Evolutionary conservation across 2,329 filamentous ascomycete species (phyloP).

Genomic region (Pseudogymnoascus pannorum): DNA sequence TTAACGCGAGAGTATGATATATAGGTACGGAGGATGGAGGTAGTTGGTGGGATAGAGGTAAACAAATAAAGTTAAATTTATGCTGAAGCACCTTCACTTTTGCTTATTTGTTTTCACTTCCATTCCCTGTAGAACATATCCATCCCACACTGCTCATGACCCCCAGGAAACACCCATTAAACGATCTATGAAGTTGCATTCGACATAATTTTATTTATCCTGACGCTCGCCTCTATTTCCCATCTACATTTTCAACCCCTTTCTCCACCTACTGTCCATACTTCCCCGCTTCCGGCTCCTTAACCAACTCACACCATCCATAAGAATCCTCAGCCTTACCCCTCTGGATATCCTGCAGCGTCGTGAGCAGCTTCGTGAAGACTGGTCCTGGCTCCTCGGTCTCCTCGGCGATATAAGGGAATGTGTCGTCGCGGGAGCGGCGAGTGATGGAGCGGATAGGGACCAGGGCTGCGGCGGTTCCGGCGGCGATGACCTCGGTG

Average conservation of each 20-base stretch:
- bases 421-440: constrained; percentile 42
- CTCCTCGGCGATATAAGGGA: constrained; percentile 46
- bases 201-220: background rate
- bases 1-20: no score
- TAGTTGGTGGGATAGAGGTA: background rate
- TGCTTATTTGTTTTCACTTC: background rate
- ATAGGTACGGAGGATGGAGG: no score
- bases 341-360: constrained; percentile 78
- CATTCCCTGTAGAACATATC: background rate
- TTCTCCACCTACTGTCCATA: constrained; percentile 14
- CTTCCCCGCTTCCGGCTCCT: constrained; percentile 23
- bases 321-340: constrained; percentile 65
- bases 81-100: background rate
- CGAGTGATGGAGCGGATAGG: constrained; percentile 88
- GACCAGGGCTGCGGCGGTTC: constrained; percentile 84
- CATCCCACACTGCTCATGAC: no score
- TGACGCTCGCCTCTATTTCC: background rate
- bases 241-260: background rate
- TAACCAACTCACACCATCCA: constrained; percentile 28
- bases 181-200: background rate
- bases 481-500: constrained; percentile 79
- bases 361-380: constrained; percentile 63
- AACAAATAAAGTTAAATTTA: background rate
- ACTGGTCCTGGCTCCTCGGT: constrained; percentile 66
- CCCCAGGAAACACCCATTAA: background rate